Conservation (phyloP, 1,139 yeast species). For the Kodamaea suecica region DNA sequence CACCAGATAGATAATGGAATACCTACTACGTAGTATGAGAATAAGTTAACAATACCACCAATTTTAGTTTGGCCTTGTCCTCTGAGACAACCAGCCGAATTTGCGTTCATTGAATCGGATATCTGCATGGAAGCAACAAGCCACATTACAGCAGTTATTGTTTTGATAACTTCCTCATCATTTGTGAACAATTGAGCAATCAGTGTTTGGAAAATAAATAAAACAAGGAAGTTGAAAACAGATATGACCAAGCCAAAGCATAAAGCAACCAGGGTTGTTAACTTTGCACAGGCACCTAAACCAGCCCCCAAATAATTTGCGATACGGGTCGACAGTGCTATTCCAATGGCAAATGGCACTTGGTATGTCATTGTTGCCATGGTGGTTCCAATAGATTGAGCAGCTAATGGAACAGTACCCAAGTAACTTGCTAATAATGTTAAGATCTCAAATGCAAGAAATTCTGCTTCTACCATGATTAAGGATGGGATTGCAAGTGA, state of each 20-base stretch:
- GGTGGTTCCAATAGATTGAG: slow-evolving; percentile 57
- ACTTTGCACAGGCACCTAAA: slow-evolving; percentile 43
- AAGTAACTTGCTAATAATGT: slow-evolving; percentile 60
- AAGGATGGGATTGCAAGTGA: slow-evolving; percentile 65
- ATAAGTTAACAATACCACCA: slow-evolving; percentile 54
- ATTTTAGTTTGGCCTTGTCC: slow-evolving; percentile 61
- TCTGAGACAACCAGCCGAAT: slow-evolving; percentile 57
- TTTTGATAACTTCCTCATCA: slow-evolving; percentile 40
- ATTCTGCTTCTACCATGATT: slow-evolving; percentile 71
- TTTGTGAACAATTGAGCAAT: slow-evolving; percentile 41
- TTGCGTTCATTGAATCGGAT: slow-evolving; percentile 57
- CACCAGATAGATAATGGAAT: slow-evolving; percentile 48
- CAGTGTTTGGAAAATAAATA: slow-evolving; percentile 35
- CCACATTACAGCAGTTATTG: slow-evolving; percentile 47
- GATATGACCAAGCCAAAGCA: slow-evolving; percentile 44
- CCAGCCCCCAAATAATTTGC: slow-evolving; percentile 60
- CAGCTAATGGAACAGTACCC: slow-evolving; percentile 54
- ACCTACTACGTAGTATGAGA: slow-evolving; percentile 53
- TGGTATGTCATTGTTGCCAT: slow-evolving; percentile 52
- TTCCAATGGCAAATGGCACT: slow-evolving; percentile 59
- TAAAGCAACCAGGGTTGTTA: slow-evolving; percentile 45
- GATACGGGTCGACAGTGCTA: slow-evolving; percentile 57
- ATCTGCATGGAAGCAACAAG: slow-evolving; percentile 54
- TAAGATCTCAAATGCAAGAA: slow-evolving; percentile 68
- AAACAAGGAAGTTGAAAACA: slow-evolving; percentile 35